Evolutionary conservation across 352 stramenopile genomes (phyloP), one percentile per base, ranked within the genome.

Genomic region (Phytopythium delawarense): DNA sequence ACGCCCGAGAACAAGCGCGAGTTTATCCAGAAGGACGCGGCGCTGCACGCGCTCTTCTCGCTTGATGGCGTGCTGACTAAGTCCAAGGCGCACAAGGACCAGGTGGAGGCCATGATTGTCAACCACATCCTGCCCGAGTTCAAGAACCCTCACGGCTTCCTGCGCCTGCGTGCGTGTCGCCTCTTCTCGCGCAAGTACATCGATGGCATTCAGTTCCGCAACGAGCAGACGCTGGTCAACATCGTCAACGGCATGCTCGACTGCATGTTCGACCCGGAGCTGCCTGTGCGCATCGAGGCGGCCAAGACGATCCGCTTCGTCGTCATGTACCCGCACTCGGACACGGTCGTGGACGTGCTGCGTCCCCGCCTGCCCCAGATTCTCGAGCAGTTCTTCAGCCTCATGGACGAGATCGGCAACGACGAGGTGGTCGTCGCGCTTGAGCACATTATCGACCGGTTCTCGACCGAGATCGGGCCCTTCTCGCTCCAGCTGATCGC

Each of bases 401-500:
- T 99, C 42, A 99, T 99, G 96, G 96, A 98, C 67, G 93, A 99
- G 75, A 98, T 99, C 64, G 96, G 96, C n/a, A 98, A 98, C 62
- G 97, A 99, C 72, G 95, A 98, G 76, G 96, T 99, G 30, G 93
- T 98, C 13, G 87, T 97, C 18, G 96, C 96, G 30, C 76, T 96
- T 1, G 84, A 96, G 63, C 80, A 98, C 45, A 98, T 99, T 60
- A 97, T 99, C 51, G 95, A 98, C 69, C 93, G 92, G 52, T 99
- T 98, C 77, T 94, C 93, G 1, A 94, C 98, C 45, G 91, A 98
- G 71, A 99, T 99, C 51, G 94, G 88, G 8, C 88, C 87, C 1
- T 96, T 96, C 63, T 96, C 96, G 42, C 65, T 98, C 37, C 87
- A 97, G 66, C 78, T 99, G 8, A 90, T 98, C 37, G 81, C 85